Conservation (phyloP, 2,329 filamentous ascomycete species). For the Colletotrichum chlorophyti region DNA sequence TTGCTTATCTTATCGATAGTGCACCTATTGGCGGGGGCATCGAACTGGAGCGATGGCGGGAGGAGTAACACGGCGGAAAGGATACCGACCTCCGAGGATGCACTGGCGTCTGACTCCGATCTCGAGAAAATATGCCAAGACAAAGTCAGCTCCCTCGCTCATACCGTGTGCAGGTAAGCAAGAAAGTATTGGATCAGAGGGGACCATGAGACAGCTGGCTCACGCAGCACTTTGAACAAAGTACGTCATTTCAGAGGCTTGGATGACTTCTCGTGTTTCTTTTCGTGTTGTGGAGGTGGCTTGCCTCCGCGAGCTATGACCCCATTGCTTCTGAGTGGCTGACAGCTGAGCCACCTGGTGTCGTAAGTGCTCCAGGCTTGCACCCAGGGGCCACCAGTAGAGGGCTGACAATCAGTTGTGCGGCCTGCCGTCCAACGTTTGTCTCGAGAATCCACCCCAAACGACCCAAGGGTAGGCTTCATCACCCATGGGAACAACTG, state of each 20-base stretch:
- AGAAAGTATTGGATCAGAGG: neutral
- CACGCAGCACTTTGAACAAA: neutral
- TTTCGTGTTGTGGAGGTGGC: conserved; percentile 11
- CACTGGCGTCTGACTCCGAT: neutral
- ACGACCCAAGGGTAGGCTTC: too few species aligned
- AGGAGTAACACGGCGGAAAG: neutral
- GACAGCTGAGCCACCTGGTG: conserved; percentile 24
- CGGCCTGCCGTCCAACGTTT: neutral
- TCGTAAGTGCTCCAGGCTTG: conserved; percentile 24
- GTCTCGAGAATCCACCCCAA: too few species aligned
- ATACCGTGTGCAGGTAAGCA: neutral
- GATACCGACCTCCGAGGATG: conserved; percentile 1
- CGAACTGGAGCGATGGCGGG: too few species aligned
- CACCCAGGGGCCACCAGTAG: neutral
- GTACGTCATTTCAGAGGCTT: conserved; percentile 14
- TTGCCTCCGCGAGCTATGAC: neutral
- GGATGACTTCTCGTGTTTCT: conserved; percentile 8
- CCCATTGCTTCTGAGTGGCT: conserved; percentile 12
- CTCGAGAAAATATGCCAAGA: too few species aligned
- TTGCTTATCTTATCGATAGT: conserved; percentile 23
- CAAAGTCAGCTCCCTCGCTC: neutral
- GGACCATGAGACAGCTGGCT: neutral
- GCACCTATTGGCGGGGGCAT: too few species aligned
- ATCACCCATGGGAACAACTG: too few species aligned
- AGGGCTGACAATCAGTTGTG: conserved; percentile 5